Percentiles rank a stretch among this genome's conserved stretches.
phyloP scores from a whole-genome alignment of 202 grass and related monocot genomes.

The Setaria viridis region DNA sequence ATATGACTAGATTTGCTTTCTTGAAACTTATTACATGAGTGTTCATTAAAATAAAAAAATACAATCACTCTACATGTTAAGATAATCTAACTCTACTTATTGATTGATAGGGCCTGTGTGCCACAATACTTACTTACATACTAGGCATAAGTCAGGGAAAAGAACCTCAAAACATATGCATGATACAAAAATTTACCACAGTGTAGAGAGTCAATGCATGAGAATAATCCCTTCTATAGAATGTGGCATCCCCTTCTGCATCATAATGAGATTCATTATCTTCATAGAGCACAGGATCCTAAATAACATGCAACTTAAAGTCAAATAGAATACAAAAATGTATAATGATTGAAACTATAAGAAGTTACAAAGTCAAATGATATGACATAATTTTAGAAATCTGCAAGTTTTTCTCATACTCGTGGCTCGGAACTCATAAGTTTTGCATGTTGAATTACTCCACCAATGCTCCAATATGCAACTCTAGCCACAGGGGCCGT shows the following conservation, averaged over 20 bases:
- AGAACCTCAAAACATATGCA: no score
- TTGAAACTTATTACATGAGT: not conserved
- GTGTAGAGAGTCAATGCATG: slow-evolving; percentile 2
- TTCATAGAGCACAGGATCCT: slow-evolving; percentile 19
- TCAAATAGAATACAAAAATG: not conserved
- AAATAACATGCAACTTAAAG: slow-evolving; percentile 3
- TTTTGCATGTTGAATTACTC: slow-evolving; percentile 25
- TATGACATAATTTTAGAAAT: not conserved
- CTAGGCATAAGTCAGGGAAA: not conserved
- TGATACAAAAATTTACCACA: not conserved
- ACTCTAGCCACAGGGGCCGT: slow-evolving; percentile 6
- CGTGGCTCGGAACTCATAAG: not conserved
- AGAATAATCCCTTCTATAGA: not conserved
- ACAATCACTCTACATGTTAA: not conserved
- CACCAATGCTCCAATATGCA: slow-evolving; percentile 37
- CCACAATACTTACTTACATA: not conserved
- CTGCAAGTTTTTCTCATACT: not conserved
- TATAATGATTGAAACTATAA: not conserved
- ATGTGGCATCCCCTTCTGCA: slow-evolving; percentile 16
- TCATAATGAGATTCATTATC: slow-evolving; percentile 15
- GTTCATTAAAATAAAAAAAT: slow-evolving; percentile 17
- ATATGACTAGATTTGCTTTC: not conserved
- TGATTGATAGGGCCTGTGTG: not conserved
- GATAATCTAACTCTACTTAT: not conserved
- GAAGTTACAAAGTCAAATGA: not conserved